Conservation (phyloP, 73 alveolate species). For the Loxodes magnus region DNA sequence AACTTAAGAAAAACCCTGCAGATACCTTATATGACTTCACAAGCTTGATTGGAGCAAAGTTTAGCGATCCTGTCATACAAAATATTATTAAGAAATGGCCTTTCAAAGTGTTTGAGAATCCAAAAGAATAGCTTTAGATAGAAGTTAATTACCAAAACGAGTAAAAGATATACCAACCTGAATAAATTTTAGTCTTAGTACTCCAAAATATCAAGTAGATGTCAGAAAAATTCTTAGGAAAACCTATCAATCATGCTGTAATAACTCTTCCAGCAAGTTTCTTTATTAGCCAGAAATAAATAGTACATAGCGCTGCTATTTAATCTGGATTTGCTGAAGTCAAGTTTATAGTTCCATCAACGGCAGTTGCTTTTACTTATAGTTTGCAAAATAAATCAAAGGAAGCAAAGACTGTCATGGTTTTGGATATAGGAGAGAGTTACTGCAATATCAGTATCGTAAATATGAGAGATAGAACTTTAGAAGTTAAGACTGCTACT, state of each 20-base stretch:
- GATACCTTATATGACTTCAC: conserved; percentile 61
- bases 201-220: conserved; percentile 27
- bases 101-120: conserved; percentile 61
- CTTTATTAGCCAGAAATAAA: conserved; percentile 84
- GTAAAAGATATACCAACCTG: conserved; percentile 60
- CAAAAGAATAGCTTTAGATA: conserved; percentile 63
- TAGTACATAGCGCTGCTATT: conserved; percentile 85
- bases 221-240: conserved; percentile 33
- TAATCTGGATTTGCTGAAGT: conserved; percentile 81
- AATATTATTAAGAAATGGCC: conserved; percentile 73
- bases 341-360: conserved; percentile 78
- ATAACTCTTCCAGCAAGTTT: conserved; percentile 48
- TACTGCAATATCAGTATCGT: not conserved
- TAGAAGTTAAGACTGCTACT: not conserved
- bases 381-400: not conserved
- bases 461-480: not conserved
- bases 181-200: conserved; percentile 67
- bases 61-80: conserved; percentile 55
- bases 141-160: conserved; percentile 58
- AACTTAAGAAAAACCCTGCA: conserved; percentile 72
- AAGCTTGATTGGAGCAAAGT: conserved; percentile 71
- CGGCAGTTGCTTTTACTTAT: conserved; percentile 58
- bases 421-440: not conserved
- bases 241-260: not conserved
- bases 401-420: not conserved